Evolutionary conservation across 2,329 filamentous ascomycete species (phyloP).

Genomic region (Dryadomyces sulphureus): DNA sequence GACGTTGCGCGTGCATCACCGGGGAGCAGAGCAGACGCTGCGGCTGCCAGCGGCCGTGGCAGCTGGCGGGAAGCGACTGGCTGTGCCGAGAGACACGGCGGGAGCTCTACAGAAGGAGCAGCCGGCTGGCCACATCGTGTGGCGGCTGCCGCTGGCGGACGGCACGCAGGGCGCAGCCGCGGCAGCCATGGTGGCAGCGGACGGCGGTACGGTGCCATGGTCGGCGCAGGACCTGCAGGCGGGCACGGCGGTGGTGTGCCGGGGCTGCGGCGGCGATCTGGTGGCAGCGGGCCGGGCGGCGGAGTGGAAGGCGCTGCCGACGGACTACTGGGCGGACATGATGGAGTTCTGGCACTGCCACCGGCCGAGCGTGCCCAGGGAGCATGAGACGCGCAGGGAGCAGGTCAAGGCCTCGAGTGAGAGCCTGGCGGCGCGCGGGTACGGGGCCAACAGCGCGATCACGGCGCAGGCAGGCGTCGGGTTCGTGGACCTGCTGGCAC

Average conservation of each 20-base stretch:
- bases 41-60: constrained; percentile 28
- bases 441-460: constrained; percentile 68
- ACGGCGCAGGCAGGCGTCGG: constrained; percentile 50
- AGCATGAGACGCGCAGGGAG: background rate
- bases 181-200: background rate
- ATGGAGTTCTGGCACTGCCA: constrained; percentile 99
- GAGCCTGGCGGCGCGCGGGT: constrained; percentile 52
- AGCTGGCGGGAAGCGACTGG: constrained; percentile 13
- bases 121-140: constrained; percentile 20
- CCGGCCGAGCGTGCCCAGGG: constrained; percentile 45
- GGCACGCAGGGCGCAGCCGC: too few relatives aligned
- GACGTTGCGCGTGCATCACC: constrained; percentile 33
- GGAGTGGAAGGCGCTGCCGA: constrained; percentile 83
- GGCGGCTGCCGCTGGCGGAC: constrained; percentile 32
- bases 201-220: constrained; percentile 31
- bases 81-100: constrained; percentile 12
- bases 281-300: constrained; percentile 24
- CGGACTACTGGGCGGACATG: constrained; percentile 98
- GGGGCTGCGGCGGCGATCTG: constrained; percentile 22
- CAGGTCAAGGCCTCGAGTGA: constrained; percentile 22
- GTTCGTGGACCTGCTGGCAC: constrained; percentile 67
- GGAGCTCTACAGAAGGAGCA: background rate
- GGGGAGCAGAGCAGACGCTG: constrained; percentile 20
- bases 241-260: constrained; percentile 26
- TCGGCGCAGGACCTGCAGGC: constrained; percentile 31